phyloP scores from a whole-genome alignment of 1,139 yeast species.

The Diutina pseudorugosa region DNA sequence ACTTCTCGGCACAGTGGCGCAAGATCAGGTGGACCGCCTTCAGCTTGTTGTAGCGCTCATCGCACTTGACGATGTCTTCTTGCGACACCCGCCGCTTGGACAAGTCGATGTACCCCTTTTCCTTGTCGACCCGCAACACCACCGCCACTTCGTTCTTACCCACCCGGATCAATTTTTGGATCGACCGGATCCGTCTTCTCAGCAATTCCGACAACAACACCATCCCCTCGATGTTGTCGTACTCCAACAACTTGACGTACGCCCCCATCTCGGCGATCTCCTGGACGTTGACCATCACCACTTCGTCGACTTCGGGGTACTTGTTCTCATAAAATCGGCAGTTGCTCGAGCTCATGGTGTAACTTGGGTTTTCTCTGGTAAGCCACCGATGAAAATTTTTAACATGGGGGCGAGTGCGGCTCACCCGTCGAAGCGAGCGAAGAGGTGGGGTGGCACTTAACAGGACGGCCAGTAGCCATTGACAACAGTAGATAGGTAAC shows the following conservation, averaged over 20 bases:
- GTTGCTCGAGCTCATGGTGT: conserved; percentile 66
- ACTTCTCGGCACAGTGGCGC: conserved; percentile 97
- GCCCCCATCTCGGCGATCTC: conserved; percentile 99
- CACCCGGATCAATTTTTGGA: conserved; percentile 93
- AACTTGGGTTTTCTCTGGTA: too few relatives aligned
- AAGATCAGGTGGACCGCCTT: conserved; percentile 95
- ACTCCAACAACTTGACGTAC: conserved; percentile 87
- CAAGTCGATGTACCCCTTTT: conserved; percentile 94
- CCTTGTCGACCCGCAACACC: conserved; percentile 97
- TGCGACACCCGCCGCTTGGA: conserved; percentile 98
- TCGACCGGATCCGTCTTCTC: conserved; percentile 96
- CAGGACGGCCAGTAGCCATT: neutral
- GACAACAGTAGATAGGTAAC: too few relatives aligned
- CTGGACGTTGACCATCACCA: conserved; percentile 97
- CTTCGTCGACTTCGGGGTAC: conserved; percentile 97
- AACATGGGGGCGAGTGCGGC: neutral
- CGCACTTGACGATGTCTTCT: conserved; percentile 95
- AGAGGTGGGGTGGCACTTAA: neutral
- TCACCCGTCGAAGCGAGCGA: neutral
- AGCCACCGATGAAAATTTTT: neutral
- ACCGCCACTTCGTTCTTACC: conserved; percentile 98
- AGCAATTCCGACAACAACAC: conserved; percentile 90
- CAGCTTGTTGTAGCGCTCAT: conserved; percentile 92
- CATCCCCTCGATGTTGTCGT: conserved; percentile 98
- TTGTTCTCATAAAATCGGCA: conserved; percentile 97